phyloP scores from a whole-genome alignment of 805 yeast genomes.

The Barnettozyma populi region DNA sequence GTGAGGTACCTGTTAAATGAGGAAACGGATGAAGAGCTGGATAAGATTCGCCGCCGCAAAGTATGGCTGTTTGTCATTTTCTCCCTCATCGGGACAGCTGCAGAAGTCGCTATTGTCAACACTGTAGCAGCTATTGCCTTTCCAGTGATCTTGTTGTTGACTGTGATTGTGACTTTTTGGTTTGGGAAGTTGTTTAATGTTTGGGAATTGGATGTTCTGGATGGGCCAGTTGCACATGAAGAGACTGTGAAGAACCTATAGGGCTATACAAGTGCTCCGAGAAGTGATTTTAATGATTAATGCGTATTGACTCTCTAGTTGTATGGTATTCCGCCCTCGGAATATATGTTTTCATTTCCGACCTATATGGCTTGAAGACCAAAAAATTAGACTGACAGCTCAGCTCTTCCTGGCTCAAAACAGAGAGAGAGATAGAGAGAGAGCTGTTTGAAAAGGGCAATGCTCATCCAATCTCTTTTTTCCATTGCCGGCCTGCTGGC shows the following conservation, averaged over 20 bases:
- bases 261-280: background rate
- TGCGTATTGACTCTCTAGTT: background rate
- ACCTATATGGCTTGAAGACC: too few relatives aligned
- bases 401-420: too few relatives aligned
- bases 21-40: conserved; percentile 22
- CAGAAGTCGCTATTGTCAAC: conserved; percentile 79
- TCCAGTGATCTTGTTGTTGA: conserved; percentile 70
- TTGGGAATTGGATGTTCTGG: conserved; percentile 58
- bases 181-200: conserved; percentile 60
- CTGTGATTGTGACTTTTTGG: conserved; percentile 59
- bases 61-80: conserved; percentile 51
- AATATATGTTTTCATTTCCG: too few relatives aligned
- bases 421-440: too few relatives aligned
- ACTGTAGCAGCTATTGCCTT: conserved; percentile 93
- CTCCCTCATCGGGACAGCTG: conserved; percentile 63
- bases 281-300: background rate
- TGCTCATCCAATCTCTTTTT: background rate
- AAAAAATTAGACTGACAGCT: too few relatives aligned
- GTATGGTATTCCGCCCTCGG: too few relatives aligned
- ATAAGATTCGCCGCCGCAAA: conserved; percentile 28
- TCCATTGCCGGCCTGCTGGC: background rate
- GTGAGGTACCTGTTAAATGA: conserved; percentile 50
- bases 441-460: too few relatives aligned
- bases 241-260: conserved; percentile 42
- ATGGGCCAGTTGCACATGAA: conserved; percentile 59